Conservation (phyloP, 2,329 filamentous ascomycete genomes). For the Alternaria novae-zelandiae region DNA sequence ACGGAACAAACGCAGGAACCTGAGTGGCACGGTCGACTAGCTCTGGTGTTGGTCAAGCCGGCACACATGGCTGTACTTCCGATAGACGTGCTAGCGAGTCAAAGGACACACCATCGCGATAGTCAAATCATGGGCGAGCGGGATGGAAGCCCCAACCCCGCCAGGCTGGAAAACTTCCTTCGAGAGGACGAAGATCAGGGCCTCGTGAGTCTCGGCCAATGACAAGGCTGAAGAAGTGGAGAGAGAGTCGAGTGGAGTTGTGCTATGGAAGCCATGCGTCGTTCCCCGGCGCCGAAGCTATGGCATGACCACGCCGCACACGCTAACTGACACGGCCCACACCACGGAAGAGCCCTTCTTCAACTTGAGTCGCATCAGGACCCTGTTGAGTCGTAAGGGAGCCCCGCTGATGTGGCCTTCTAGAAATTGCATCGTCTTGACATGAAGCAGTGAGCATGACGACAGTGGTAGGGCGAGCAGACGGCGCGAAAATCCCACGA, state of each 20-base stretch:
- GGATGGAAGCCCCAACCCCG: constrained; percentile 33
- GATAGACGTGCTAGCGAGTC: constrained; percentile 25
- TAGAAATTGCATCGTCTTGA: constrained; percentile 33
- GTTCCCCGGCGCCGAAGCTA: constrained; percentile 47
- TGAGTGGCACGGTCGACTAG: constrained; percentile 15
- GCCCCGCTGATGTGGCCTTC: constrained; percentile 40
- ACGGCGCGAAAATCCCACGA: constrained; percentile 7
- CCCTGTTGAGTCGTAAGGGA: constrained; percentile 34
- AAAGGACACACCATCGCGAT: constrained; percentile 14
- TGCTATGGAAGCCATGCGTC: constrained; percentile 46
- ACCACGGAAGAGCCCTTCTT: constrained; percentile 33
- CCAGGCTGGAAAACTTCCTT: constrained; percentile 31
- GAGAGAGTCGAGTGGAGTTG: constrained; percentile 25
- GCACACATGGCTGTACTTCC: constrained; percentile 13
- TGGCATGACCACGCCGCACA: constrained; percentile 37
- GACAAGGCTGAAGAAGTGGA: constrained; percentile 46
- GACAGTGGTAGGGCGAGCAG: constrained; percentile 6
- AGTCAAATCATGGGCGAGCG: constrained; percentile 22
- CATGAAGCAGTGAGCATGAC: constrained; percentile 13
- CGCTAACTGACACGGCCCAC: constrained; percentile 22
- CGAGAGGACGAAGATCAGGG: constrained; percentile 45
- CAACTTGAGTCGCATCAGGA: constrained; percentile 37
- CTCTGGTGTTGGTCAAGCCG: constrained; percentile 12
- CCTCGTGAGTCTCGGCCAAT: constrained; percentile 40
- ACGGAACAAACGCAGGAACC: constrained; percentile 16